Conservation (phyloP, 1,284 basidiomycete genomes). For the Schizophyllum commune region DNA sequence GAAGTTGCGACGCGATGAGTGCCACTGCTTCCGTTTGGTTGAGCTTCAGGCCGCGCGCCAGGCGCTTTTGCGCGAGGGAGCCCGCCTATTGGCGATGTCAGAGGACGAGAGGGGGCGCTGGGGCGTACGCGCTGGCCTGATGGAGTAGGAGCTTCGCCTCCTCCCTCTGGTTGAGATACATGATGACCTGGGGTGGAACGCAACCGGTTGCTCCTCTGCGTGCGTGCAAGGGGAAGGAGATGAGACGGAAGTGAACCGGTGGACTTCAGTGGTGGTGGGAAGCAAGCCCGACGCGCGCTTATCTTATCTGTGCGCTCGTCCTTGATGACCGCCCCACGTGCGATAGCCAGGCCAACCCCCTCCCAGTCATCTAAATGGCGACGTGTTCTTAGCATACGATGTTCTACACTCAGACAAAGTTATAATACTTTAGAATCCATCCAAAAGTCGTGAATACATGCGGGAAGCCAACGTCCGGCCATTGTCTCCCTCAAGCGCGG, state of each 20-base stretch:
- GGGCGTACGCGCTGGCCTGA: slow-evolving; percentile 26
- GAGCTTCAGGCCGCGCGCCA: slow-evolving; percentile 83
- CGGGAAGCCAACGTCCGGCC: background rate
- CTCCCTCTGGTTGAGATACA: slow-evolving; percentile 45
- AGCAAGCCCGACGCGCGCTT: background rate
- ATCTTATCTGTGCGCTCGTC: background rate
- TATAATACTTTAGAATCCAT: background rate
- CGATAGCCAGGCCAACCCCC: too few species aligned
- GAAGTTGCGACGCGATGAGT: slow-evolving; percentile 85
- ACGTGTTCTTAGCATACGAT: background rate
- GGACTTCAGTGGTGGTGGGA: background rate
- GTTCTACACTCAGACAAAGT: background rate
- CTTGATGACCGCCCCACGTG: background rate
- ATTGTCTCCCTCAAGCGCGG: too few species aligned
- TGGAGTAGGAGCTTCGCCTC: slow-evolving; percentile 46
- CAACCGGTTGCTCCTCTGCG: too few species aligned
- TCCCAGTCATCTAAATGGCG: too few species aligned
- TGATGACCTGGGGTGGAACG: slow-evolving; percentile 10
- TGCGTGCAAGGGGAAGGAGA: background rate
- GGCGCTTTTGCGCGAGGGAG: slow-evolving; percentile 86
- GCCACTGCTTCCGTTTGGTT: slow-evolving; percentile 88
- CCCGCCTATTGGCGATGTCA: slow-evolving; percentile 48
- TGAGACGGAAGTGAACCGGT: background rate
- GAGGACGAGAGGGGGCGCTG: slow-evolving; percentile 4
- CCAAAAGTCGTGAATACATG: background rate